Base-by-base conservation (phyloP, 345 rosid species). In the Isatis tinctoria region DNA sequence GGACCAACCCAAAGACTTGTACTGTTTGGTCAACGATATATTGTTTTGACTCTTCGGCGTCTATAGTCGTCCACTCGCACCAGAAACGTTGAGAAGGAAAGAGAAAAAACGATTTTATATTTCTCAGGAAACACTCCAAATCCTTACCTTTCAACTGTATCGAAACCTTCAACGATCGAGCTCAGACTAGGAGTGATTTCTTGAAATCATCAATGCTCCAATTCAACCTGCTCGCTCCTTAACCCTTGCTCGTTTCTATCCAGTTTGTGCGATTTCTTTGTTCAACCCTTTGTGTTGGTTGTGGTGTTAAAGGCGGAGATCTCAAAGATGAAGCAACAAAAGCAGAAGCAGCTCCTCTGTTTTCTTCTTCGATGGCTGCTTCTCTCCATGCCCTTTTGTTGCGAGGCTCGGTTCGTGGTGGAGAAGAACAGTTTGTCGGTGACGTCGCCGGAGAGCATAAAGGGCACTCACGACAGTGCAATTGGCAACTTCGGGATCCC, bases 401-500 rank as follows among this genome's bases (percentile, higher is more conserved):
- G 14, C 5, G 69, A 70, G 37, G 89, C 83, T 49, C 81, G 90
- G 78, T 95, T 95, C 73, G 97, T 95, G 65, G 99, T 95, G 74
- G 99, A 95, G 86, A 95, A 95, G 87, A 95, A 95, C 78, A 95
- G 93, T 66, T 78, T 95, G 79, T 81, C 81, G 76, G 93, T 95
- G 62, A 84, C 91, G 0, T 95, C 97, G 5, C 99, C 97, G 45
- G 99, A 95, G 39, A 92, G 85, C 75, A 90, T 95, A 9, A 92
- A 86, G 74, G 99, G 97, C 5, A 85, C 80, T 5, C 84, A 91
- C 60, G 97, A 95, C 60, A 88, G 91, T 81, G 99, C 97, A 11
- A 95, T 95, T 60, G 99, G 97, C 1, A 95, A 95, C 85, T 95
- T 95, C 18, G 99, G 99, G 85, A 90, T 95, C 44, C 99, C 99